Percentiles rank a stretch among this genome's conserved stretches.
phyloP scores from a whole-genome alignment of 2,329 filamentous ascomycete genomes.

The Aspergillus floridensis region DNA sequence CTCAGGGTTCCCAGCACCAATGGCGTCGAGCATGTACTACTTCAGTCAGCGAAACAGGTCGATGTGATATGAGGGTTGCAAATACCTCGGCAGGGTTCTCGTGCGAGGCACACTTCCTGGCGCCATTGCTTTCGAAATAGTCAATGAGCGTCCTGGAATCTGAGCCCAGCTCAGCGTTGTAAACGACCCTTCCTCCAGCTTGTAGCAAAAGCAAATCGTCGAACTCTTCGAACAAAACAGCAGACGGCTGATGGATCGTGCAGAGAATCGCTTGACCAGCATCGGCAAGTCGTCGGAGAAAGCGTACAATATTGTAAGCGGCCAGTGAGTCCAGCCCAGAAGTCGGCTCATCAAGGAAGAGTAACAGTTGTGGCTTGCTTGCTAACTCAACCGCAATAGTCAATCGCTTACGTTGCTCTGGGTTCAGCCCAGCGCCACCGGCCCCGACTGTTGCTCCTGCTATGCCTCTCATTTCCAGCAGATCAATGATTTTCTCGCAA shows the following conservation, averaged over 20 bases:
- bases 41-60: not conserved
- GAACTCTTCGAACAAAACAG: conserved; percentile 82
- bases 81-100: conserved; percentile 67
- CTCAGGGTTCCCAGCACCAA: conserved; percentile 63
- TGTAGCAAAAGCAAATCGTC: conserved; percentile 77
- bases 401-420: conserved; percentile 66
- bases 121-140: conserved; percentile 66
- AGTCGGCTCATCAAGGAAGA: conserved; percentile 64
- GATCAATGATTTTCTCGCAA: conserved; percentile 65
- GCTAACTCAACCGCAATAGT: conserved; percentile 64
- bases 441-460: conserved; percentile 64
- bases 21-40: conserved; percentile 77
- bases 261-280: conserved; percentile 85
- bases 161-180: conserved; percentile 79
- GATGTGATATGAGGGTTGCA: rapidly evolving
- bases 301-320: conserved; percentile 63
- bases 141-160: conserved; percentile 69
- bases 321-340: conserved; percentile 67
- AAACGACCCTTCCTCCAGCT: conserved; percentile 75
- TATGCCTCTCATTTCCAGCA: conserved; percentile 67
- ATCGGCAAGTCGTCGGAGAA: conserved; percentile 61
- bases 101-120: conserved; percentile 55
- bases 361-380: conserved; percentile 58
- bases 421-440: conserved; percentile 59
- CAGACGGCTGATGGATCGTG: conserved; percentile 88